Base-by-base conservation (phyloP, 2,329 filamentous ascomycete species). In the Zopfia rhizophila region DNA sequence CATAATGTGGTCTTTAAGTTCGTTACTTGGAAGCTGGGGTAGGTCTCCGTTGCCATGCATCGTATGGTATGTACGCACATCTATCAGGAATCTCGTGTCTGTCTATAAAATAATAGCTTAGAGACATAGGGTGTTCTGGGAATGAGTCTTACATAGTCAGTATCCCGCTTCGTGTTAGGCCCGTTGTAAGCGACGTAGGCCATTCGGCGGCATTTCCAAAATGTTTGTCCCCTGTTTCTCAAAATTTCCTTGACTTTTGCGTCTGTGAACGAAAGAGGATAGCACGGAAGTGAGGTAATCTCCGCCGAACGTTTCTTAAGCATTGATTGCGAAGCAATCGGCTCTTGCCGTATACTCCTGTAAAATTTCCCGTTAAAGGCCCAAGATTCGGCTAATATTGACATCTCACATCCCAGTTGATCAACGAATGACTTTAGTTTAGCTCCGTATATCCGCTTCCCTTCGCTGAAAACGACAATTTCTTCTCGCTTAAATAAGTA, bases 11-110 rank as follows among this genome's bases (percentile, higher is more conserved):
- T 36, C 30, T n/a, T 10, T 19, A 22, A 35, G 5, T 3, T 13
- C 19, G 6, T 27, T n/a, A 16, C n/a, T 19, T 8, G 8, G 8
- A 8, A 8, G 8, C 24, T 27, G 24, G n/a, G 8, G 24, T 27
- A 27, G 8, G 8, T 8, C n/a, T 7, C 14, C 18, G 3, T 42
- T 14, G 8, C 28, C 28, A 28, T 36, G 19, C 5, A 31, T 27
- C 21, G 14, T 35, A 3, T 36, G 22, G 16, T 36, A 27, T 21
- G 31, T 43, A 5, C 16, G 18, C 22, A 43, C 21, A 21, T 43
- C 39, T 3, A 43, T 21, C 29, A 43, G 23, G 31, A 43, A 43
- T n/a, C 39, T 30, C 13, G 30, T 43, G 13, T 31, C 31, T 28
- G 21, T 14, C 31, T 43, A 19, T 29, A 8, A n/a, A 4, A 13